Base-by-base conservation (phyloP, 176 grass and related monocot species). In the Cymbopogon citratus region DNA sequence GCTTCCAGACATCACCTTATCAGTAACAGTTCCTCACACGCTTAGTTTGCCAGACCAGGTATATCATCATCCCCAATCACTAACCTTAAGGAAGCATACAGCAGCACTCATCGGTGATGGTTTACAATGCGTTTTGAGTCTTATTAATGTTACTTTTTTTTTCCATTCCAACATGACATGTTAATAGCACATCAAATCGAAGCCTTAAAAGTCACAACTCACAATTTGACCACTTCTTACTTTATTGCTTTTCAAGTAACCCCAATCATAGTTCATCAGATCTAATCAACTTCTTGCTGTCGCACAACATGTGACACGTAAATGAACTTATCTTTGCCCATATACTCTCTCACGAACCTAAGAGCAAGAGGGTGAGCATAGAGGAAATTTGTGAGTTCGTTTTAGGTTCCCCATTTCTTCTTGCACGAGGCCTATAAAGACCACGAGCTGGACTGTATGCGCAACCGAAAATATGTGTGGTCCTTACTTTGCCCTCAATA, bases 1-100 rank as follows among this genome's bases (percentile, higher is more conserved):
- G 75, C 87, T 99, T 70, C 96, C 92, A 19, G 73, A 67, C 34
- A 90, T 99, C 71, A 83, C 90, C 68, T 84, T 99, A 24, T 95
- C 96, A 15, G 96, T 99, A 56, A 99, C 96, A 10, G 91, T 99
- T 73, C 96, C 96, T 14, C 92, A 99, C 85, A 95, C 91, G 7
- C 74, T 99, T 9, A 93, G 87, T 48, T 91, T 99, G 34, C 91
- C 90, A 23, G 92, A 95, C 93, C 96, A 99, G 92, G 96, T 98
- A 86, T 31, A 71, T 76, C 35, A 82, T 76, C 44, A 87, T 81
- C 38, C 38, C 74, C 39, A 69, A 35, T 1, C 41, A 64, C 31
- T 38, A 57, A 60, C 56, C n/a, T 25, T 60, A 60, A 25, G n/a
- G 10, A n/a, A 60, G 8, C 9, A 1, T 24, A 25, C 25, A 11